phyloP scores from a whole-genome alignment of 2,329 filamentous ascomycete species.

The Pseudopithomyces chartarum region DNA sequence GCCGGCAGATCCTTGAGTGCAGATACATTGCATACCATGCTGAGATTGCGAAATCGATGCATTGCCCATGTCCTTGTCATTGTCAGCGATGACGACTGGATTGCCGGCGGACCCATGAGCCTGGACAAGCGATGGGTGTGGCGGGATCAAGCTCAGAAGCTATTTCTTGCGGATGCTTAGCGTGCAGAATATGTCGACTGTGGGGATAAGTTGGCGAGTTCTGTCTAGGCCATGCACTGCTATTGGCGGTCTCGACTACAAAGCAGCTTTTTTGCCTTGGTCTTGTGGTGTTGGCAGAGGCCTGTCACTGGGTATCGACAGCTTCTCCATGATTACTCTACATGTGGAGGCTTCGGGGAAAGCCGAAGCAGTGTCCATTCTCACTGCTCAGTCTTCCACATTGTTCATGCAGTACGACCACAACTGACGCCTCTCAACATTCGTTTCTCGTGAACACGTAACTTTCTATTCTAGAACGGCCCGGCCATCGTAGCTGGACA shows the following conservation, averaged over 20 bases:
- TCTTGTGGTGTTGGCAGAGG: not conserved
- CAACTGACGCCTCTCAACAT: not conserved
- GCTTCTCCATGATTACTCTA: not conserved
- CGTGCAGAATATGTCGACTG: conserved; percentile 19
- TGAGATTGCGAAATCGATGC: not conserved
- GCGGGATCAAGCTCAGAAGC: not conserved
- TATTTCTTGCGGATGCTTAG: conserved; percentile 18
- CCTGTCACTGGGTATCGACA: not conserved
- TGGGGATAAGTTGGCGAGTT: conserved; percentile 11
- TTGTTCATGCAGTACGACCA: not conserved
- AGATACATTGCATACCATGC: not conserved
- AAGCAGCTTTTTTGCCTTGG: not conserved
- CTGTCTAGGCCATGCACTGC: not conserved
- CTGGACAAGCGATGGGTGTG: conserved; percentile 2
- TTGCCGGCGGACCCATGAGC: not conserved
- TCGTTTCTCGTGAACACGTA: not conserved
- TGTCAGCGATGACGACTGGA: not conserved
- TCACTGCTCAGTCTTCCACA: not conserved
- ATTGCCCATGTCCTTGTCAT: not conserved
- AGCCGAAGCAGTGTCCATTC: not conserved
- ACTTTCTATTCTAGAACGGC: not conserved
- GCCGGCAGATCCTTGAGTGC: not conserved
- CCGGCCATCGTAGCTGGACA: not conserved
- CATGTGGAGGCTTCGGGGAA: not conserved
- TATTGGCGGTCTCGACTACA: not conserved